Percentiles rank a stretch among this genome's conserved stretches.
These are phyloP conservation scores for Saccharomycopsis babjevae DNA, from an alignment of 805 yeast species.

Conservation along the genomic window DNA sequence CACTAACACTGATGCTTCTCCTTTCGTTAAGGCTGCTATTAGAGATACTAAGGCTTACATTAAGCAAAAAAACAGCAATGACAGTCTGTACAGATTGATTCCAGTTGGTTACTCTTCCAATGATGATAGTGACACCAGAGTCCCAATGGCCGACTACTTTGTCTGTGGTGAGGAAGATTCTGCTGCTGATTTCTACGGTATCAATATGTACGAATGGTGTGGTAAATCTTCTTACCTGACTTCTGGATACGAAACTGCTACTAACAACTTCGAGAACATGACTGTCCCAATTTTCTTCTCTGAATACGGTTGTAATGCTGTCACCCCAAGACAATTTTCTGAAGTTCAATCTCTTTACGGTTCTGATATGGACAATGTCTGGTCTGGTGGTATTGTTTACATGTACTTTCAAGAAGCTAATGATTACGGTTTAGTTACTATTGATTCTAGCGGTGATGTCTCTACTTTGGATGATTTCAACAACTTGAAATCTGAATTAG, in stretches of 20 bases:
- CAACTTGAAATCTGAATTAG: slow-evolving; percentile 52
- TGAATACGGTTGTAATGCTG: slow-evolving; percentile 73
- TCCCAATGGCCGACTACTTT: slow-evolving; percentile 72
- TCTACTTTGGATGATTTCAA: slow-evolving; percentile 53
- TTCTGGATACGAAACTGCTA: slow-evolving; percentile 61
- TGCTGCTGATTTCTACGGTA: slow-evolving; percentile 74
- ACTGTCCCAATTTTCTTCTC: slow-evolving; percentile 71
- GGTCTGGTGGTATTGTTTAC: slow-evolving; percentile 88
- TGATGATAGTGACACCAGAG: slow-evolving; percentile 77
- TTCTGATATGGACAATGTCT: slow-evolving; percentile 63
- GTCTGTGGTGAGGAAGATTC: slow-evolving; percentile 59
- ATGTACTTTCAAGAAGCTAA: slow-evolving; percentile 74
- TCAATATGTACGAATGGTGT: slow-evolving; percentile 88
- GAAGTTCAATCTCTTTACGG: slow-evolving; percentile 61
- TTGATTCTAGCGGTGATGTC: slow-evolving; percentile 34
- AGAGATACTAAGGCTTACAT: slow-evolving; percentile 82
- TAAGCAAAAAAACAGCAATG: slow-evolving; percentile 28
- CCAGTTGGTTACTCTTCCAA: slow-evolving; percentile 94
- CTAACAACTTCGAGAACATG: slow-evolving; percentile 52
- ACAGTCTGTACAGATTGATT: slow-evolving; percentile 50
- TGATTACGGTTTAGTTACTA: slow-evolving; percentile 62
- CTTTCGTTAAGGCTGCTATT: slow-evolving; percentile 92
- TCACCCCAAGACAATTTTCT: slow-evolving; percentile 58
- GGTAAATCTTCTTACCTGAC: slow-evolving; percentile 45
- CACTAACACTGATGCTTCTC: slow-evolving; percentile 80